Evolutionary conservation across 331 rosid species (phyloP).

Genomic region (Rosa hybrid): DNA sequence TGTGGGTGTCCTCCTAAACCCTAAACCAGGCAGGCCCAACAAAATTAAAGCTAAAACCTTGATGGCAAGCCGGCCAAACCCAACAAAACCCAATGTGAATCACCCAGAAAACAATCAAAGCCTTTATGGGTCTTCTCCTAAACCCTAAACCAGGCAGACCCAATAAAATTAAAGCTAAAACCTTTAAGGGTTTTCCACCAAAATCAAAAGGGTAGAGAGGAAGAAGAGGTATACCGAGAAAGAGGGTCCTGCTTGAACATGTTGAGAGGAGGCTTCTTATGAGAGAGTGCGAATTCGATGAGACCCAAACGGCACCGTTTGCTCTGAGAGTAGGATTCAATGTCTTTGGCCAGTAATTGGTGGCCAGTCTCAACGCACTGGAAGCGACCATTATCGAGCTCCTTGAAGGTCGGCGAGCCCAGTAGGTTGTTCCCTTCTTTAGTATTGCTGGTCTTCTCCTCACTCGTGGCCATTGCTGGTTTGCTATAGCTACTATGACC

Average conservation of each 20-base stretch:
- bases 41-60: no score
- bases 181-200: not conserved
- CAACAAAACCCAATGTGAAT: not conserved
- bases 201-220: not conserved
- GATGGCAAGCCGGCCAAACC: not conserved
- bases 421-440: conserved; percentile 73
- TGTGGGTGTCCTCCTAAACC: not conserved
- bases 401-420: conserved; percentile 65
- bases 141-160: not conserved
- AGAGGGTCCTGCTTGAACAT: conserved; percentile 81
- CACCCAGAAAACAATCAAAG: not conserved
- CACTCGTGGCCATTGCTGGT: conserved; percentile 45
- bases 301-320: conserved; percentile 93
- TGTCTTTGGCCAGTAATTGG: conserved; percentile 66
- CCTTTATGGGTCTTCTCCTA: not conserved
- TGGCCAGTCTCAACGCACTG: conserved; percentile 85
- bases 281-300: conserved; percentile 66
- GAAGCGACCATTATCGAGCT: conserved; percentile 72
- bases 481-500: not conserved
- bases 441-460: conserved; percentile 27
- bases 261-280: conserved; percentile 68
- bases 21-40: not conserved
- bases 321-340: conserved; percentile 56
- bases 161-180: not conserved
- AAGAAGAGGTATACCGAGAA: conserved; percentile 44